Evolutionary conservation across 139 green algal genomes (phyloP).

Genomic region (Marvania coccoides): DNA sequence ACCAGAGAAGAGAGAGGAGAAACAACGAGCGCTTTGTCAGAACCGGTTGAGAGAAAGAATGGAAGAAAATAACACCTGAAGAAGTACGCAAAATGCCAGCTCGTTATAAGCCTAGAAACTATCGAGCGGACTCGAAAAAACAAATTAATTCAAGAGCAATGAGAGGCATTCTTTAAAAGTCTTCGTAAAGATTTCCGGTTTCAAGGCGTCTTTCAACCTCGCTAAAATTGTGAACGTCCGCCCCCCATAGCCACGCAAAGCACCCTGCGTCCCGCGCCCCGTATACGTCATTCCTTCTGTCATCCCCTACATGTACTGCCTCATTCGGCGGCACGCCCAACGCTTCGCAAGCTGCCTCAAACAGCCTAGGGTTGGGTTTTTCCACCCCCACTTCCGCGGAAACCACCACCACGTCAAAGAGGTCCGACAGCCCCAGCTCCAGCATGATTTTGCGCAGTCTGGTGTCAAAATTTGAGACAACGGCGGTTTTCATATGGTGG

Average conservation of each 20-base stretch:
- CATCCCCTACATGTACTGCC: conserved; percentile 71
- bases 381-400: conserved; percentile 69
- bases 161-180: background rate
- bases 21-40: too few species aligned
- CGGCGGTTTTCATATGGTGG: conserved; percentile 43
- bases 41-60: too few species aligned
- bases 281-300: conserved; percentile 79
- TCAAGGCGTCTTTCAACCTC: conserved; percentile 47
- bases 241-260: conserved; percentile 73
- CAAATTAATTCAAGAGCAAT: too few species aligned
- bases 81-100: too few species aligned
- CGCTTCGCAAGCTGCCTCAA: conserved; percentile 45
- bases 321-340: conserved; percentile 40
- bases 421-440: conserved; percentile 35
- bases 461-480: conserved; percentile 91
- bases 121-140: too few species aligned
- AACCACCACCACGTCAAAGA: conserved; percentile 80
- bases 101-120: too few species aligned
- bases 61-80: too few species aligned
- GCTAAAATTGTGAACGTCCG: conserved; percentile 70
- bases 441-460: conserved; percentile 69
- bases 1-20: too few species aligned
- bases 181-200: conserved; percentile 8
- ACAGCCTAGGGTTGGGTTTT: conserved; percentile 85
- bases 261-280: conserved; percentile 75